Percentiles rank a stretch among this genome's conserved stretches.
These are phyloP conservation scores for Aureobasidium pullulans DNA, from an alignment of 2,329 filamentous ascomycete genomes.

Conservation along the genomic window DNA sequence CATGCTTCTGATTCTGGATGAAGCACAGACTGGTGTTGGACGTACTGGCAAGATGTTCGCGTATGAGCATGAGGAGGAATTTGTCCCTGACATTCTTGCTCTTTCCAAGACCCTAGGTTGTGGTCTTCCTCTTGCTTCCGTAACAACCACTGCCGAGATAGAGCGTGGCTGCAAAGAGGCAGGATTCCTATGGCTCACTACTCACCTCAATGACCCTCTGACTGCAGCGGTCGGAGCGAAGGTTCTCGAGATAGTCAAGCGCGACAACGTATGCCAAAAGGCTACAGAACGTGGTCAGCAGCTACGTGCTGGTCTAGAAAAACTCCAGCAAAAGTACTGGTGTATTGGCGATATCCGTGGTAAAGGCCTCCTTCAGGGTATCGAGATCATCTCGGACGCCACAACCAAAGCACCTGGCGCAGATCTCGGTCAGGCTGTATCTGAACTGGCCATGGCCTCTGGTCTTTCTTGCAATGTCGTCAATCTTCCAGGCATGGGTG, in stretches of 20 bases:
- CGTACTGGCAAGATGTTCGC: slow-evolving; percentile 53
- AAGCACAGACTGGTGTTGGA: slow-evolving; percentile 53
- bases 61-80: not conserved
- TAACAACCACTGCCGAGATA: slow-evolving; percentile 22
- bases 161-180: slow-evolving; percentile 19
- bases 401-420: slow-evolving; percentile 20
- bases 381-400: slow-evolving; percentile 25
- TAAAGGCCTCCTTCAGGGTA: slow-evolving; percentile 24
- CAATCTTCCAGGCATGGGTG: slow-evolving; percentile 23
- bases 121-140: slow-evolving; percentile 24
- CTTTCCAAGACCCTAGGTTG: slow-evolving; percentile 26
- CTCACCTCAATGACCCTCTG: slow-evolving; percentile 27
- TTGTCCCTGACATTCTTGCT: slow-evolving; percentile 41
- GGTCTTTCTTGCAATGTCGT: slow-evolving; percentile 25
- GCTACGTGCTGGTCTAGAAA: slow-evolving; percentile 19
- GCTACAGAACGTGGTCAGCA: slow-evolving; percentile 19
- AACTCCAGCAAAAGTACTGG: slow-evolving; percentile 21
- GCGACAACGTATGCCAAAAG: slow-evolving; percentile 21
- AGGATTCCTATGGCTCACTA: slow-evolving; percentile 25
- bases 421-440: slow-evolving; percentile 22
- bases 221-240: slow-evolving; percentile 25
- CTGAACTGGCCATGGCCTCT: slow-evolving; percentile 19
- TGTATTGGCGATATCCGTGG: slow-evolving; percentile 28
- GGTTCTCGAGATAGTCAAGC: slow-evolving; percentile 25
- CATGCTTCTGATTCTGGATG: slow-evolving; percentile 54